phyloP scores from a whole-genome alignment of 2,329 filamentous ascomycete species.

The Clonostachys sp. region DNA sequence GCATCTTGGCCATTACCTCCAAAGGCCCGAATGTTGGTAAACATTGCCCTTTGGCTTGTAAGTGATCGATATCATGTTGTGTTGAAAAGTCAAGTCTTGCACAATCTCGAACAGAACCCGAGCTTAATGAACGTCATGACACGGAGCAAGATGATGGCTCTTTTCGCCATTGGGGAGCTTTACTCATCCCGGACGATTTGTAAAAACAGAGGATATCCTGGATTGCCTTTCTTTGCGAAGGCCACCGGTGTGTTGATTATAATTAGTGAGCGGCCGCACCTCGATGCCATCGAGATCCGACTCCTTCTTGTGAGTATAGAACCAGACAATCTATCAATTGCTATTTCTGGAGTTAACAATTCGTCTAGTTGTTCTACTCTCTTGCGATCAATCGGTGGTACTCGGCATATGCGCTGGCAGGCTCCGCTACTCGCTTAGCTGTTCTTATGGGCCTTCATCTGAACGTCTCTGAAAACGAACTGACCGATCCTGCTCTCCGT shows the following conservation, averaged over 20 bases:
- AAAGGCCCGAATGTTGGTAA: conserved; percentile 15
- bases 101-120: conserved; percentile 26
- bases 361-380: conserved; percentile 33
- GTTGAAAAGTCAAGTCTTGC: conserved; percentile 26
- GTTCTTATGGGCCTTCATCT: conserved; percentile 18
- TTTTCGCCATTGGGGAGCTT: conserved; percentile 40
- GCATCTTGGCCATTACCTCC: conserved; percentile 9
- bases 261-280: conserved; percentile 31
- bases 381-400: conserved; percentile 37
- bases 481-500: conserved; percentile 25
- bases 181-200: conserved; percentile 31
- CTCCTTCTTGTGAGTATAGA: conserved; percentile 31
- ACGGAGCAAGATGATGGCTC: conserved; percentile 33
- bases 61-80: conserved; percentile 33
- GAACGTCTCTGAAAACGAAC: conserved; percentile 21
- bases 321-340: background rate
- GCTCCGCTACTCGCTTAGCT: conserved; percentile 34
- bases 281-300: conserved; percentile 36
- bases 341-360: background rate
- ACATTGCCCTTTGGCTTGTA: conserved; percentile 32
- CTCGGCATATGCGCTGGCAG: conserved; percentile 33
- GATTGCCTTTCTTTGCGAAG: conserved; percentile 33
- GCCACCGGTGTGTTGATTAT: conserved; percentile 30
- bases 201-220: conserved; percentile 29
- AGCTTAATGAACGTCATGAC: conserved; percentile 21